These are phyloP conservation scores for Macrophomina tecta DNA, from an alignment of 2,329 filamentous ascomycete species.

Conservation along the genomic window DNA sequence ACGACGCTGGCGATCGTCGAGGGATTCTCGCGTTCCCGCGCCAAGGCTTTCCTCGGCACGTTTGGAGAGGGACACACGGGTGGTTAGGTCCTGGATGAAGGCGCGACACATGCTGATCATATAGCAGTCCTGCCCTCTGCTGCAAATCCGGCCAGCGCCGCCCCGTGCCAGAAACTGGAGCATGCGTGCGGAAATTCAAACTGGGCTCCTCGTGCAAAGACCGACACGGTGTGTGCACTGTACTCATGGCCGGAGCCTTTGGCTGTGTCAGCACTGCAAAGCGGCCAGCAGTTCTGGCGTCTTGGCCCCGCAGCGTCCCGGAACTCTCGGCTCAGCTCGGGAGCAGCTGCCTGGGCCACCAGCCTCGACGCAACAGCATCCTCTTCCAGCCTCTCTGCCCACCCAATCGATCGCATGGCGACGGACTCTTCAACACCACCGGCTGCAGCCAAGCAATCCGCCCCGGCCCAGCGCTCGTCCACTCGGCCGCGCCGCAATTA, in stretches of 20 bases:
- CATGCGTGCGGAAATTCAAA: too few relatives aligned
- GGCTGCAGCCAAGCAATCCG: background rate
- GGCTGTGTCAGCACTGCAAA: background rate
- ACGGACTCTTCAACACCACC: background rate
- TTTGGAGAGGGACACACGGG: too few relatives aligned
- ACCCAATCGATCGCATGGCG: background rate
- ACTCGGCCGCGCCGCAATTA: conserved; percentile 1
- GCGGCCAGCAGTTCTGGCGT: background rate
- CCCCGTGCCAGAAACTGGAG: too few relatives aligned
- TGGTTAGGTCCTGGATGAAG: too few relatives aligned
- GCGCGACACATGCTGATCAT: too few relatives aligned
- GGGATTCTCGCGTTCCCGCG: too few relatives aligned
- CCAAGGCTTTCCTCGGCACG: too few relatives aligned
- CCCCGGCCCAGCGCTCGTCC: background rate
- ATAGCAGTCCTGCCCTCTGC: too few relatives aligned
- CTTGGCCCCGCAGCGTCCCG: background rate
- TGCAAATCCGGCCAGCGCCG: too few relatives aligned
- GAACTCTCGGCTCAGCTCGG: background rate
- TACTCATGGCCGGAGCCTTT: background rate
- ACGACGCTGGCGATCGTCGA: background rate
- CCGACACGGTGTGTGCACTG: too few relatives aligned
- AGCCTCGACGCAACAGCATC: background rate
- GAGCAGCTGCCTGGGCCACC: background rate
- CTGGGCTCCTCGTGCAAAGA: too few relatives aligned
- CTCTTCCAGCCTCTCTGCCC: background rate